Percentiles rank a stretch among this genome's conserved stretches.
Evolutionary conservation across 202 grass and related monocot genomes (phyloP).

Genomic region (Schoenoplectus tabernaemontani): DNA sequence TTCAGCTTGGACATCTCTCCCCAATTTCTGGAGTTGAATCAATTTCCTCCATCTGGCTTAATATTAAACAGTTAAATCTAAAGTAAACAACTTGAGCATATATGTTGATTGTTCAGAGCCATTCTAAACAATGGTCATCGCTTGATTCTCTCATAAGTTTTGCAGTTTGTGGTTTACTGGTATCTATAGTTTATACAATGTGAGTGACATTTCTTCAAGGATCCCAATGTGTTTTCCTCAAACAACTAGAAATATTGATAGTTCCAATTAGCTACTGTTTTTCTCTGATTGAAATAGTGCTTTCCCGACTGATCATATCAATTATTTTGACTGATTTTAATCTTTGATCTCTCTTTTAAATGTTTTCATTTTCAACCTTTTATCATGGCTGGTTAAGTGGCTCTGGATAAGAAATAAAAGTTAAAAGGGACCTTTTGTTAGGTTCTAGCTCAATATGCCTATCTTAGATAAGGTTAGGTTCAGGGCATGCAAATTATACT

Average conservation of each 20-base stretch:
- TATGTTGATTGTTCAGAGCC: not conserved
- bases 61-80: not conserved
- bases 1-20: not conserved
- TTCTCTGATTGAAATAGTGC: not conserved
- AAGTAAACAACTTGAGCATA: not conserved
- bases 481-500: not conserved
- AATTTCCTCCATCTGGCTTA: not conserved
- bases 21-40: not conserved
- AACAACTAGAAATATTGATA: not conserved
- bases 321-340: not conserved
- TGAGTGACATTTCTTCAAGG: not conserved
- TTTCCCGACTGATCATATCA: not conserved
- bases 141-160: not conserved
- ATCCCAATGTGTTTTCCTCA: not conserved
- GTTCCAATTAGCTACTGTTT: not conserved
- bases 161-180: not conserved
- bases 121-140: not conserved
- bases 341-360: not conserved
- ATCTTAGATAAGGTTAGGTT: not conserved
- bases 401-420: not conserved
- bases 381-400: not conserved
- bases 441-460: not conserved
- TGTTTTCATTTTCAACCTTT: not conserved
- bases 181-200: not conserved
- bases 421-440: not conserved